Evolutionary conservation across 2,329 filamentous ascomycete genomes (phyloP).

Genomic region (Venturiaceae sp.): DNA sequence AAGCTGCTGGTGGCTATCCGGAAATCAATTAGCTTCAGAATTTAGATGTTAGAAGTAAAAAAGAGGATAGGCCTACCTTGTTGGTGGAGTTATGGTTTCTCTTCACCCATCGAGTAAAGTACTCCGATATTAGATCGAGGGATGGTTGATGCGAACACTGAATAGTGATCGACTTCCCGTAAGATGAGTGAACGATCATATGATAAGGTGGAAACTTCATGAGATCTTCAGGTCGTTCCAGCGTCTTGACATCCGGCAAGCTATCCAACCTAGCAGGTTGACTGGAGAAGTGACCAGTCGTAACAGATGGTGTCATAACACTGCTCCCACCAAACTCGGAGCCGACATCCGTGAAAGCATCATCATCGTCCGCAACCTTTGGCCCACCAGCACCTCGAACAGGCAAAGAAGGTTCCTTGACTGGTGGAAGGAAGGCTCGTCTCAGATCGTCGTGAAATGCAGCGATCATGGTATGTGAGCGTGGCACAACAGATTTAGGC

Average conservation of each 20-base stretch:
- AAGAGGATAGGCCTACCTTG: no score
- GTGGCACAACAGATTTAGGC: not conserved
- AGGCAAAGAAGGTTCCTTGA: not conserved
- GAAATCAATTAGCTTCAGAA: not conserved
- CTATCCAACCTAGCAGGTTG: slow-evolving; percentile 15
- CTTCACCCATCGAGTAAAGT: slow-evolving; percentile 39
- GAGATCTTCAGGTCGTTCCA: slow-evolving; percentile 40
- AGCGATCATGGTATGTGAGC: not conserved
- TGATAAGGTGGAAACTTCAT: slow-evolving; percentile 39
- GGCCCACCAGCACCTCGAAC: not conserved
- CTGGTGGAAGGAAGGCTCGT: not conserved
- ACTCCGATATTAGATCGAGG: slow-evolving; percentile 34
- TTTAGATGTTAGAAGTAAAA: not conserved
- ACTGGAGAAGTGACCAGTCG: not conserved
- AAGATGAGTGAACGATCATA: slow-evolving; percentile 24
- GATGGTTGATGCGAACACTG: slow-evolving; percentile 40
- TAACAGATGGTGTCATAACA: not conserved
- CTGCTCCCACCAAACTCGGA: not conserved
- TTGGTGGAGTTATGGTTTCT: slow-evolving; percentile 29
- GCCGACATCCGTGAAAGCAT: not conserved
- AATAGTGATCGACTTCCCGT: slow-evolving; percentile 26
- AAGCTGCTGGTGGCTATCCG: slow-evolving; percentile 31
- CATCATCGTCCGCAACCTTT: not conserved
- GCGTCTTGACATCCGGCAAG: slow-evolving; percentile 30
- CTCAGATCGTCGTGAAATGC: slow-evolving; percentile 6